These are phyloP conservation scores for Didymella pinodella DNA, from an alignment of 2,329 filamentous ascomycete species.

Conservation along the genomic window DNA sequence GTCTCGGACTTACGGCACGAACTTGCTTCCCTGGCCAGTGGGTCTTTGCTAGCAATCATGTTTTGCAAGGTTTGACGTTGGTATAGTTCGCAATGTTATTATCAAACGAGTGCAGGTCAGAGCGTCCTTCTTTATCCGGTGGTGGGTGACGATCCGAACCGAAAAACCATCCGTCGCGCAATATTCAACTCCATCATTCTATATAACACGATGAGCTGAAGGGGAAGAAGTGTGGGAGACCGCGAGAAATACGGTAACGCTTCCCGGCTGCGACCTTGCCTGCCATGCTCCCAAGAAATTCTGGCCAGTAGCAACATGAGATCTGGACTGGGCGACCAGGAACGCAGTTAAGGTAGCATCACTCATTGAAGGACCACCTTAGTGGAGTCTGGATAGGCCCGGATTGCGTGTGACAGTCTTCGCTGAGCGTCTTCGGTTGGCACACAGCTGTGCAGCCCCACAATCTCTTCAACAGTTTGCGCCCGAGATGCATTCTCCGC, in stretches of 20 bases:
- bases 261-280: background rate
- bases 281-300: background rate
- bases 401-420: background rate
- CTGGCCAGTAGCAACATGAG: background rate
- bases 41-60: background rate
- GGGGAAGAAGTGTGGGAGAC: background rate
- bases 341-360: background rate
- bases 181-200: background rate
- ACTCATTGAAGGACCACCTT: background rate
- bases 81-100: slow-evolving; percentile 9
- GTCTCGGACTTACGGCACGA: slow-evolving; percentile 12
- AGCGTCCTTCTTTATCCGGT: slow-evolving; percentile 18
- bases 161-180: background rate
- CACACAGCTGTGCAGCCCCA: slow-evolving; percentile 2
- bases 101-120: background rate
- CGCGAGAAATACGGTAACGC: background rate
- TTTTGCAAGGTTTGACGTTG: background rate
- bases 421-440: background rate
- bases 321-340: background rate
- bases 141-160: slow-evolving; percentile 10
- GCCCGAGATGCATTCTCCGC: background rate
- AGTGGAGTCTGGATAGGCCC: background rate
- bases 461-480: background rate
- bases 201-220: background rate
- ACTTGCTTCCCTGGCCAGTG: slow-evolving; percentile 2